Evolutionary conservation across 371 early-diverging fungal genomes (phyloP).

Genomic region (Mucor sp.): DNA sequence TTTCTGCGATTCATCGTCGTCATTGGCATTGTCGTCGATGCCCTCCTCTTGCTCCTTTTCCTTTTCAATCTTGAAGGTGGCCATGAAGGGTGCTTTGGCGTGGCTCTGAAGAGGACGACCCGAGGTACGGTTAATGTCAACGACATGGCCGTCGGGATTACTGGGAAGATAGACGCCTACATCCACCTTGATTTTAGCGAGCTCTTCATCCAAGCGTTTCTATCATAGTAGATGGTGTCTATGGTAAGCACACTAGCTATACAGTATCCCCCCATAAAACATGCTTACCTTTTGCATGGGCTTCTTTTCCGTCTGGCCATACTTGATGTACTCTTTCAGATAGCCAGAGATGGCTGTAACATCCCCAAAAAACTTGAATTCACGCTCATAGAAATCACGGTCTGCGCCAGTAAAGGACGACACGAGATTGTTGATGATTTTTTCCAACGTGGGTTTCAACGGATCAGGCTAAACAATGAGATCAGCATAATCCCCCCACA

Average conservation of each 20-base stretch:
- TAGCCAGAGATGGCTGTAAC: conserved; percentile 97
- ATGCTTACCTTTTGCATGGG: conserved; percentile 53
- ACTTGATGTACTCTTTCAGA: conserved; percentile 93
- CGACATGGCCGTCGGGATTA: conserved; percentile 94
- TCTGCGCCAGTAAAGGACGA: conserved; percentile 80
- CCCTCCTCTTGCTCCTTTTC: conserved; percentile 50
- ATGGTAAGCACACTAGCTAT: too few species aligned
- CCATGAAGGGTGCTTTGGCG: conserved; percentile 99
- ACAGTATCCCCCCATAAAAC: too few species aligned
- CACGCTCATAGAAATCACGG: conserved; percentile 89
- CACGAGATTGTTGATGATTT: conserved; percentile 82
- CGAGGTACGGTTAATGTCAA: conserved; percentile 94
- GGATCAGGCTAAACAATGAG: conserved; percentile 74
- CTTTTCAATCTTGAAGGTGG: conserved; percentile 92
- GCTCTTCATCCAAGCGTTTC: conserved; percentile 91
- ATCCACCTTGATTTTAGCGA: conserved; percentile 93
- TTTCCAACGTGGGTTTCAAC: conserved; percentile 88
- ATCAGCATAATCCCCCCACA: not conserved
- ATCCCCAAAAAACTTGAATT: conserved; percentile 93
- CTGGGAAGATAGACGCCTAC: conserved; percentile 98
- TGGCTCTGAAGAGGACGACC: conserved; percentile 97
- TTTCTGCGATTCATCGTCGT: conserved; percentile 34
- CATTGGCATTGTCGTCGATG: conserved; percentile 36
- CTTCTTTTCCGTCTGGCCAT: conserved; percentile 95
- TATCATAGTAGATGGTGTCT: conserved; percentile 2